These are phyloP conservation scores for Epichloe elymi DNA, from an alignment of 2,329 filamentous ascomycete species.

Conservation along the genomic window DNA sequence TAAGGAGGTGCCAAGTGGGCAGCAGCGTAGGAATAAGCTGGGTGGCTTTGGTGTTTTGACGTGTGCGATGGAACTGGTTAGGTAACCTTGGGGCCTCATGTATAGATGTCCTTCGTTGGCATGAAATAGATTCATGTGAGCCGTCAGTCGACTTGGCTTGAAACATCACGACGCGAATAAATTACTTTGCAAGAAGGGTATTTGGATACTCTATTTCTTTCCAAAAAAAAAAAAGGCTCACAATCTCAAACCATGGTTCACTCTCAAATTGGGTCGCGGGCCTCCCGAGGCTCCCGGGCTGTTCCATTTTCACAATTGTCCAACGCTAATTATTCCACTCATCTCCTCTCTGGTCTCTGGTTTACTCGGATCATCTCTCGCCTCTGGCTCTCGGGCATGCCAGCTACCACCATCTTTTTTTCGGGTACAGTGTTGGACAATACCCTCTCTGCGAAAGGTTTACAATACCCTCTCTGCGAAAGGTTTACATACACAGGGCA, in stretches of 20 bases:
- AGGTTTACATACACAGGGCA: background rate
- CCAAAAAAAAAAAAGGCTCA: background rate
- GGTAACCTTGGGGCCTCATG: background rate
- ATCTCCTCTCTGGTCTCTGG: too few species aligned
- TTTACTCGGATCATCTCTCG: too few species aligned
- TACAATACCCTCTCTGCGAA: background rate
- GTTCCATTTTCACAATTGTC: too few species aligned
- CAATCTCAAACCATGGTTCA: too few species aligned
- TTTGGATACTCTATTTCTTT: background rate
- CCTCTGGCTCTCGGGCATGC: too few species aligned
- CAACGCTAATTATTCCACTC: too few species aligned
- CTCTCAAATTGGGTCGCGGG: too few species aligned
- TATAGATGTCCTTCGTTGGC: conserved; percentile 9
- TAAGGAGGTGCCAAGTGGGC: background rate
- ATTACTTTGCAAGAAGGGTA: background rate
- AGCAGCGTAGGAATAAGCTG: background rate
- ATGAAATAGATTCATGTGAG: conserved; percentile 6
- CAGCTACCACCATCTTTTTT: too few species aligned
- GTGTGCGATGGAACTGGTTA: background rate
- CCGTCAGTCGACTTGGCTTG: too few species aligned
- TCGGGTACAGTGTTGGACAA: background rate
- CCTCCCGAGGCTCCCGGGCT: too few species aligned
- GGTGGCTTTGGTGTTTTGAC: background rate
- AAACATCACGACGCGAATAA: too few species aligned
- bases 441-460: background rate